Conservation (phyloP, 352 stramenopile genomes). For the Sclerospora graminicola region DNA sequence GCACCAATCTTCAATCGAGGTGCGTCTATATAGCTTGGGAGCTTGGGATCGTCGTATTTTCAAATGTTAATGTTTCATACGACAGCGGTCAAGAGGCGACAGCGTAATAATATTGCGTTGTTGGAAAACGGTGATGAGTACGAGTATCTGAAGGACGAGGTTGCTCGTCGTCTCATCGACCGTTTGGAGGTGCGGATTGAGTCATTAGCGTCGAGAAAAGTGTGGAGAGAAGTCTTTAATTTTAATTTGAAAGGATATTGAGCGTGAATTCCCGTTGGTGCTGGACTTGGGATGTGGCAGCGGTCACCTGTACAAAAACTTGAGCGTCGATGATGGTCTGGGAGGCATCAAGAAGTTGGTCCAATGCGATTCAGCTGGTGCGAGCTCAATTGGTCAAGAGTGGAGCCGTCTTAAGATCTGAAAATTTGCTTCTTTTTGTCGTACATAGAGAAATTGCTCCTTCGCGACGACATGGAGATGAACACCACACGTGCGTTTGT, state of each 20-base stretch:
- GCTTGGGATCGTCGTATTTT: not conserved
- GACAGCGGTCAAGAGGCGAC: constrained; percentile 62
- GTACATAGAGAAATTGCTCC: constrained; percentile 50
- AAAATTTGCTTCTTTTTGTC: not conserved
- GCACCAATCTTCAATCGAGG: constrained; percentile 52
- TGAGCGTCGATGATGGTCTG: constrained; percentile 57
- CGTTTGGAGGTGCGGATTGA: constrained; percentile 44
- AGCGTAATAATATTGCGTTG: constrained; percentile 66
- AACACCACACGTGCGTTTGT: constrained; percentile 11
- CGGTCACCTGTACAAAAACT: constrained; percentile 76
- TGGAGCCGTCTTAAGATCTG: not conserved
- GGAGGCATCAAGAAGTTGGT: constrained; percentile 68
- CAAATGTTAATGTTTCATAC: constrained; percentile 2
- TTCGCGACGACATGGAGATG: constrained; percentile 39
- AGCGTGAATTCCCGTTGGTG: constrained; percentile 69
- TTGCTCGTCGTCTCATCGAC: constrained; percentile 72
- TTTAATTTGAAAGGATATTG: constrained; percentile 46
- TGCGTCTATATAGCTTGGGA: constrained; percentile 6
- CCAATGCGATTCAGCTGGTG: constrained; percentile 66
- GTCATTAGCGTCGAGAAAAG: no score
- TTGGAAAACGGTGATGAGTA: constrained; percentile 57
- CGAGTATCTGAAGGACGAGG: constrained; percentile 82
- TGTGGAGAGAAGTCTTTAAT: not conserved
- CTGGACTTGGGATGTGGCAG: constrained; percentile 73
- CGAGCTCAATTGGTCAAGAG: not conserved